Evolutionary conservation across 192 early-diverging fungal genomes (phyloP).

Genomic region (Entomortierella lignicola): DNA sequence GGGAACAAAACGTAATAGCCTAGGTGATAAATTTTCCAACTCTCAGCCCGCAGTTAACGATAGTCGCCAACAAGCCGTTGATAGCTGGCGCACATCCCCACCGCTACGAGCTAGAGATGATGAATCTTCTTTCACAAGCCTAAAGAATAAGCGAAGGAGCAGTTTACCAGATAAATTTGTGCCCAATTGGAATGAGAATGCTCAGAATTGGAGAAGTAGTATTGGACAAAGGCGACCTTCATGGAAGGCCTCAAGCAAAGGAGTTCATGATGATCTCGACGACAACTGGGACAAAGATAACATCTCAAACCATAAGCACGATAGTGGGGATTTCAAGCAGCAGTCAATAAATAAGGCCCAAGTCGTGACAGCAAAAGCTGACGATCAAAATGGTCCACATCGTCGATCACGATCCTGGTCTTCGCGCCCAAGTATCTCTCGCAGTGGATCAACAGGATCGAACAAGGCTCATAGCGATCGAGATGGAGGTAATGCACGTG

Average conservation of each 20-base stretch:
- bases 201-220: slow-evolving; percentile 36
- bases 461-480: background rate
- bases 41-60: background rate
- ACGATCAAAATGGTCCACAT: slow-evolving; percentile 16
- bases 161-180: slow-evolving; percentile 54
- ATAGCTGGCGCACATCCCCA: slow-evolving; percentile 44
- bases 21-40: slow-evolving; percentile 37
- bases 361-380: background rate
- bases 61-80: slow-evolving; percentile 28
- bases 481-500: background rate
- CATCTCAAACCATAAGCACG: too few relatives aligned
- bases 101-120: slow-evolving; percentile 17
- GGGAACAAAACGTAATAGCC: slow-evolving; percentile 29
- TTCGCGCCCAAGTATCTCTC: slow-evolving; percentile 2
- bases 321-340: background rate
- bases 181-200: slow-evolving; percentile 47
- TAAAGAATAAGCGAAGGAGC: slow-evolving; percentile 48
- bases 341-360: background rate
- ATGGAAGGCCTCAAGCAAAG: slow-evolving; percentile 29
- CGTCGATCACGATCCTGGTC: slow-evolving; percentile 50
- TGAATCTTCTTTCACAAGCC: slow-evolving; percentile 10
- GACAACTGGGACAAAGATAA: background rate
- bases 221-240: slow-evolving; percentile 46
- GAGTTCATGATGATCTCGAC: background rate
- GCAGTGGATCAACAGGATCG: background rate